Evolutionary conservation across 179 eudicot genomes (phyloP).

Genomic region (Beta corolliflora): DNA sequence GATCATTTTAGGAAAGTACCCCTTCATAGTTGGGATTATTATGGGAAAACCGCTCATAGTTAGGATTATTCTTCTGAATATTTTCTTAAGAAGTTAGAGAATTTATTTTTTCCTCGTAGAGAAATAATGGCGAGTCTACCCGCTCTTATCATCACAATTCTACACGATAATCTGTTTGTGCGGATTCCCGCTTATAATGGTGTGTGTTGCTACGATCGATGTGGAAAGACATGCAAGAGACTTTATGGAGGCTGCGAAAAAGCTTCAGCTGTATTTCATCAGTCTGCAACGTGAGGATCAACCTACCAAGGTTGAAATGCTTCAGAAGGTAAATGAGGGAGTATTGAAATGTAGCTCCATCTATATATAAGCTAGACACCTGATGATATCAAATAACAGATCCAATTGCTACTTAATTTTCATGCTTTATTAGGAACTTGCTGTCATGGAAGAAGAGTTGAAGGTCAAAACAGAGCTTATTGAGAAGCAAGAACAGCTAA

Average conservation of each 20-base stretch:
- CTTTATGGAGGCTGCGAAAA: conserved; percentile 89
- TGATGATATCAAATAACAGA: not conserved
- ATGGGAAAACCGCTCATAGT: too few relatives aligned
- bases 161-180: not conserved
- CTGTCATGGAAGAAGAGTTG: conserved; percentile 79
- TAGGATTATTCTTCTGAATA: too few relatives aligned
- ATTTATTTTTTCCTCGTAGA: too few relatives aligned
- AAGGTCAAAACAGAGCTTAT: conserved; percentile 67
- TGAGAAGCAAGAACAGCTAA: conserved; percentile 63
- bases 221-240: conserved; percentile 89
- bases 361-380: not conserved
- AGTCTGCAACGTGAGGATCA: conserved; percentile 79
- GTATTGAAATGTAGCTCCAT: not conserved
- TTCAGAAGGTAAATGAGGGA: conserved; percentile 40
- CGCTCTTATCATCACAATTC: not conserved
- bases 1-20: too few relatives aligned
- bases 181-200: not conserved
- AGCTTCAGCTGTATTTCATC: conserved; percentile 68
- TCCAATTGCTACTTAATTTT: not conserved
- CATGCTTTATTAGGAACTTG: conserved; percentile 52
- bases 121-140: too few relatives aligned
- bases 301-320: conserved; percentile 63
- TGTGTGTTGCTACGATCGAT: conserved; percentile 44
- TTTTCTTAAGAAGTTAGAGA: too few relatives aligned
- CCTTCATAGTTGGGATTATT: too few relatives aligned